phyloP scores from a whole-genome alignment of 768 basidiomycete species.

The Rubroboletus pulcherrimus region DNA sequence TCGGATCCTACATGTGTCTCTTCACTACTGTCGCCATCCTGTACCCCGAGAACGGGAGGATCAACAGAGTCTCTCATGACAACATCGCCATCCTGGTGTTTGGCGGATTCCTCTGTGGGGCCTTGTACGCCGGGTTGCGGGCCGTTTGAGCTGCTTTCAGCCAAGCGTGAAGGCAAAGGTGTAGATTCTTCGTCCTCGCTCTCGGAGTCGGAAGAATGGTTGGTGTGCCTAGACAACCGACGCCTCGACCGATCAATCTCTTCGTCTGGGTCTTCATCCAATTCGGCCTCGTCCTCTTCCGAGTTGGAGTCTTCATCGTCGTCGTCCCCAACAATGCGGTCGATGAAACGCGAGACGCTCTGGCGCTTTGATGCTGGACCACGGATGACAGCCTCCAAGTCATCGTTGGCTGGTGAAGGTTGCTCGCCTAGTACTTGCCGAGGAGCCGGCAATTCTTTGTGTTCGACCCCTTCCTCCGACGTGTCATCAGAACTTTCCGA shows the following conservation, averaged over 20 bases:
- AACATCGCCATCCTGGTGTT: background rate
- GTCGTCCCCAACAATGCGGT: slow-evolving; percentile 27
- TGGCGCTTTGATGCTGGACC: slow-evolving; percentile 33
- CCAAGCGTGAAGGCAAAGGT: slow-evolving; percentile 12
- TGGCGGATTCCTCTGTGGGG: background rate
- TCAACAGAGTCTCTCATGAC: slow-evolving; percentile 7
- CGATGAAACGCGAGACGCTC: slow-evolving; percentile 26
- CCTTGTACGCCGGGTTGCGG: slow-evolving; percentile 25
- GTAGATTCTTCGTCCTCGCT: slow-evolving; percentile 32
- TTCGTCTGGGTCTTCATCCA: slow-evolving; percentile 38
- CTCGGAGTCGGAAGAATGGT: slow-evolving; percentile 30
- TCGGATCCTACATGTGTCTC: slow-evolving; percentile 21
- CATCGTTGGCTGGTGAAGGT: slow-evolving; percentile 11
- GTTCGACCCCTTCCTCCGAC: slow-evolving; percentile 17
- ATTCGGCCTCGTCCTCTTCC: slow-evolving; percentile 40
- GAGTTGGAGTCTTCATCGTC: slow-evolving; percentile 35
- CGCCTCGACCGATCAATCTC: slow-evolving; percentile 32
- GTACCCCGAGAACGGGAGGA: background rate
- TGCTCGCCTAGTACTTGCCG: background rate
- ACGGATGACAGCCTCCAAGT: slow-evolving; percentile 41
- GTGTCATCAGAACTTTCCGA: slow-evolving; percentile 33
- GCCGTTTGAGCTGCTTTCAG: slow-evolving; percentile 35
- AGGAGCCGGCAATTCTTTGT: slow-evolving; percentile 1
- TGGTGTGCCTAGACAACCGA: slow-evolving; percentile 32
- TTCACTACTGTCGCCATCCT: slow-evolving; percentile 10